Conservation (phyloP, 1,284 basidiomycete genomes). For the Pseudozyma sp. region DNA sequence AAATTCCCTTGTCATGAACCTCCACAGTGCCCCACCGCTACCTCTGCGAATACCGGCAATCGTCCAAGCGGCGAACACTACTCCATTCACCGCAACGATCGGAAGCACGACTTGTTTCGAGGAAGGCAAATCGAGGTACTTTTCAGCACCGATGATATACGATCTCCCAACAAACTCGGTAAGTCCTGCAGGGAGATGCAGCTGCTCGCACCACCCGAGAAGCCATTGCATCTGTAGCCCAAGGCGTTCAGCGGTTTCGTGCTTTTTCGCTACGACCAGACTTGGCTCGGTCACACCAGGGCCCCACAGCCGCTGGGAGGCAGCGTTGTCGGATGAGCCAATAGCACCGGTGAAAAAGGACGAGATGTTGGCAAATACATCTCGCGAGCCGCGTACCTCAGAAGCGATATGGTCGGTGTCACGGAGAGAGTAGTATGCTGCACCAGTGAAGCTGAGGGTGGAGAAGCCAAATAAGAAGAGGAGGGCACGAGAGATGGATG, state of each 20-base stretch:
- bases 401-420: conserved; percentile 25
- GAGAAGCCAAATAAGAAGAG: conserved; percentile 39
- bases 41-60: conserved; percentile 11
- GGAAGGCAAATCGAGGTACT: conserved; percentile 44
- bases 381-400: conserved; percentile 9
- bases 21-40: conserved; percentile 9
- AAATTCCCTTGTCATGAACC: conserved; percentile 38
- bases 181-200: conserved; percentile 17
- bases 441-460: conserved; percentile 23
- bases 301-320: conserved; percentile 14
- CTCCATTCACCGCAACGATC: conserved; percentile 48
- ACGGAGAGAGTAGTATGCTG: conserved; percentile 34
- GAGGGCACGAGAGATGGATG: conserved; percentile 25
- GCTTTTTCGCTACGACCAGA: conserved; percentile 25
- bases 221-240: conserved; percentile 42
- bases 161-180: conserved; percentile 33
- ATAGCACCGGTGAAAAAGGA: conserved; percentile 18
- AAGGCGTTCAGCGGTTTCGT: conserved; percentile 32
- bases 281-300: conserved; percentile 20
- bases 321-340: background rate
- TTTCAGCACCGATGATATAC: conserved; percentile 38
- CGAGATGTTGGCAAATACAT: conserved; percentile 37
- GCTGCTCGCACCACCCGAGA: conserved; percentile 45
- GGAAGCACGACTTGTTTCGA: conserved; percentile 52
- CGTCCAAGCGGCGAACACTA: conserved; percentile 53